Evolutionary conservation across 164 flowering plant genomes (phyloP), one percentile per base, ranked within the genome.

Genomic region (Vitis labrusca): DNA sequence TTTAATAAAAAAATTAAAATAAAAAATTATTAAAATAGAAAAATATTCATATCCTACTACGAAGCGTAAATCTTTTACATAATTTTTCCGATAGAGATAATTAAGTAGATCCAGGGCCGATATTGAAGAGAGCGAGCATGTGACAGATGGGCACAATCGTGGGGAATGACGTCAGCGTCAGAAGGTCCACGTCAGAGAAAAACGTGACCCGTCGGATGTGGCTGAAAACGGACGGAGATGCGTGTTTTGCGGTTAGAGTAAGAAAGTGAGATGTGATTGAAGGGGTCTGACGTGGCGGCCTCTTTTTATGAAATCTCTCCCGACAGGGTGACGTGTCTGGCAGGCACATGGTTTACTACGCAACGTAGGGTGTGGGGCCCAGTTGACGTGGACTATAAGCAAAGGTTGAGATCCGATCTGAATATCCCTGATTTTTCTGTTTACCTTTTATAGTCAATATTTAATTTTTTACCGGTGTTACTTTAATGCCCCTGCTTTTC

Each of bases 261-360:
- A 30, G 69, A 61, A 55, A 48, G 55, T 1, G 71, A 74, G 71
- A 72, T 61, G 77, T 71, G 77, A 78, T 27, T 58, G 68, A 52
- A 60, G 48, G 56, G 66, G 64, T 64, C 75, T 71, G 81, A 74
- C 73, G 78, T 75, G 78, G 75, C 62, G 30, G 27, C 75, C 60
- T 48, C 57, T 8, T 48, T 29, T 23, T 9, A 8, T 29, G 30
- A 71, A 54, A 69, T 55, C 47, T 44, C 11, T 27, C 8, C 78
- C 82, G 77, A 79, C 79, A 79, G 11, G 19, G 15, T 79, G 82
- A 79, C 79, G 82, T 79, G 82, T 69, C 76, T 2, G 14, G 63
- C 59, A 52, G 73, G 74, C 76, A 61, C 71, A 66, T 68, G 55
- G 72, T 56, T 55, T 63, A 51, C 65, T 57, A 54, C 59, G 61